Conservation (phyloP, 2,329 filamentous ascomycete genomes). For the Lasiodiplodia theobromae region DNA sequence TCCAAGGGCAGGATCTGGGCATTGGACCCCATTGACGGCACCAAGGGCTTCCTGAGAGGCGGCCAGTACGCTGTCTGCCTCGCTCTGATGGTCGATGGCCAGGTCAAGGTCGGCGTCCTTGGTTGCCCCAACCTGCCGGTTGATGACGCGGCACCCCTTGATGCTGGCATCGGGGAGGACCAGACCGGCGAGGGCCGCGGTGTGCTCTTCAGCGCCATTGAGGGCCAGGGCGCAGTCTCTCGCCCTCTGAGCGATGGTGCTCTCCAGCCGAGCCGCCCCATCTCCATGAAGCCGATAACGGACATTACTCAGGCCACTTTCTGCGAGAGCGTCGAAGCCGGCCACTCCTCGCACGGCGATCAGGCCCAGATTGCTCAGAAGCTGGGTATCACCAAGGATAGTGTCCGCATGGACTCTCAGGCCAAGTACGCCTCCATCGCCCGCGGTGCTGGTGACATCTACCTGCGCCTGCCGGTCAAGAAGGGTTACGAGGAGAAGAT, state of each 20-base stretch:
- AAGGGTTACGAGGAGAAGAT: constrained; percentile 98
- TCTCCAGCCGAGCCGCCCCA: constrained; percentile 65
- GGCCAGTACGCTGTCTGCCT: constrained; percentile 98
- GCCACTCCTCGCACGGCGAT: constrained; percentile 88
- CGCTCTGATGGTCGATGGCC: constrained; percentile 87
- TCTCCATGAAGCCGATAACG: constrained; percentile 79
- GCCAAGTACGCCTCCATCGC: constrained; percentile 98
- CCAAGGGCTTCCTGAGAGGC: constrained; percentile 93
- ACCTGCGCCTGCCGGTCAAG: constrained; percentile 84
- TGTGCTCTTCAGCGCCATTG: constrained; percentile 85
- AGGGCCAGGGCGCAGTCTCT: constrained; percentile 80
- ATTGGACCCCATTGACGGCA: constrained; percentile 96
- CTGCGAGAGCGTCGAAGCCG: constrained; percentile 95
- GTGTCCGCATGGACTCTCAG: constrained; percentile 96
- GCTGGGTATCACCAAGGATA: constrained; percentile 86
- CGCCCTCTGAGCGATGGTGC: constrained; percentile 69
- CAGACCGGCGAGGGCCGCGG: constrained; percentile 80
- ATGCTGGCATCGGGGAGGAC: constrained; percentile 75
- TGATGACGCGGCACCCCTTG: constrained; percentile 76
- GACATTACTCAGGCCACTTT: constrained; percentile 85
- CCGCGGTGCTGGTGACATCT: constrained; percentile 91
- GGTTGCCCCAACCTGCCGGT: constrained; percentile 95
- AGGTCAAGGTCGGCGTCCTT: constrained; percentile 92
- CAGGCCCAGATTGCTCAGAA: constrained; percentile 83
- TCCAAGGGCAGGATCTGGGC: constrained; percentile 86